phyloP scores from a whole-genome alignment of 2,329 filamentous ascomycete genomes.

The Aschersonia sp. region DNA sequence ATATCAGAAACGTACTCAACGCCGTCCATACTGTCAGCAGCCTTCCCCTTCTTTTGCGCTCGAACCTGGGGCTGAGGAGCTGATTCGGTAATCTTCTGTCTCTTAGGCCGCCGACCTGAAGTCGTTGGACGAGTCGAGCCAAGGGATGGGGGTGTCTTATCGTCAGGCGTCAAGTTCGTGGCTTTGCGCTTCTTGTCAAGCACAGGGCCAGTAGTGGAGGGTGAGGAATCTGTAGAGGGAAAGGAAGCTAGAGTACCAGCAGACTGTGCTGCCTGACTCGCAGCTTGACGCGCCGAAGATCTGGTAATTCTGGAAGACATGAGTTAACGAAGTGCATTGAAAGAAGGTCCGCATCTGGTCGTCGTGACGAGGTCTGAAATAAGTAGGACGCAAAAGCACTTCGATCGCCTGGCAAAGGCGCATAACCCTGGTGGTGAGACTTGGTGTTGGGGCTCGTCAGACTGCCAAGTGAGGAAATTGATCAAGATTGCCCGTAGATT shows the following conservation, averaged over 20 bases:
- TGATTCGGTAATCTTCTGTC: conserved; percentile 48
- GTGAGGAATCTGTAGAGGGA: conserved; percentile 11
- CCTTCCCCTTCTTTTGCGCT: conserved; percentile 47
- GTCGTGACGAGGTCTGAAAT: neutral
- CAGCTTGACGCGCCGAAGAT: conserved; percentile 83
- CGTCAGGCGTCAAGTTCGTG: conserved; percentile 26
- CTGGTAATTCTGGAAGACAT: conserved; percentile 97
- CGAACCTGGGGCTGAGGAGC: conserved; percentile 23
- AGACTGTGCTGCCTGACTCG: conserved; percentile 39
- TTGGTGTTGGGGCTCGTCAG: no score
- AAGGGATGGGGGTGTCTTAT: conserved; percentile 25
- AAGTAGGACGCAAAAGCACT: neutral
- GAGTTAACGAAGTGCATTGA: conserved; percentile 34
- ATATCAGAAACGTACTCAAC: conserved; percentile 38
- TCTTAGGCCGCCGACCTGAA: conserved; percentile 51
- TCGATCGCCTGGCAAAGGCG: neutral
- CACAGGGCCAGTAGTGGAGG: conserved; percentile 6
- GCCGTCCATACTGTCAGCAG: conserved; percentile 54
- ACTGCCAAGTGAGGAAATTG: no score
- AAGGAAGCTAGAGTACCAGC: conserved; percentile 24
- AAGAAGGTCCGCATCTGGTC: conserved; percentile 7
- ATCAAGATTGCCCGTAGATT: no score
- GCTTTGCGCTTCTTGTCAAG: conserved; percentile 65
- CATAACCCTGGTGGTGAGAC: no score
- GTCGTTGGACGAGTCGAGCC: conserved; percentile 12